These are phyloP conservation scores for Plectosphaerella cucumerina DNA, from an alignment of 2,329 filamentous ascomycete genomes.

Conservation along the genomic window DNA sequence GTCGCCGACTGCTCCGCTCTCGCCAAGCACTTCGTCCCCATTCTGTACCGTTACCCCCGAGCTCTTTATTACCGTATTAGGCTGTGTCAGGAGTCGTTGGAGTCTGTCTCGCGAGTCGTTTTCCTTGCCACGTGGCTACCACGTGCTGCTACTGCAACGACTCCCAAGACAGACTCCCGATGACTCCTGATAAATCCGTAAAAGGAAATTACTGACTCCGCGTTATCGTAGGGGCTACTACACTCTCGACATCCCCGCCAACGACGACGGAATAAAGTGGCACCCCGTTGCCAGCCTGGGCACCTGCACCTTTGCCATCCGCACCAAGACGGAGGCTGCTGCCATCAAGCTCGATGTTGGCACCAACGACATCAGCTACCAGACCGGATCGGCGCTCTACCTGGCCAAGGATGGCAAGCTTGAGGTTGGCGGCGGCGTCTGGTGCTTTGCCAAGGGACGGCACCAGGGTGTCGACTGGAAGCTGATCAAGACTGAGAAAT, in stretches of 20 bases:
- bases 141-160: too few species aligned
- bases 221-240: constrained; percentile 10
- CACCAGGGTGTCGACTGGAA: too few species aligned
- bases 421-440: constrained; percentile 6
- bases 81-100: too few species aligned
- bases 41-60: too few species aligned
- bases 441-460: constrained; percentile 3
- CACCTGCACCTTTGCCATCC: constrained; percentile 10
- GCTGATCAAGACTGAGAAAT: too few species aligned
- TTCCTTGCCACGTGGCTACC: too few species aligned
- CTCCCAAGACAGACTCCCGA: too few species aligned
- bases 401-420: constrained; percentile 7
- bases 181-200: too few species aligned
- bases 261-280: constrained; percentile 6
- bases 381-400: constrained; percentile 4
- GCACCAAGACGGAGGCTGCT: constrained; percentile 1
- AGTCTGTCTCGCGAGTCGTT: too few species aligned
- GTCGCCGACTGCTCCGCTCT: constrained; percentile 8
- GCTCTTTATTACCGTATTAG: too few species aligned
- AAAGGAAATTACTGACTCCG: too few species aligned
- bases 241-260: constrained; percentile 7
- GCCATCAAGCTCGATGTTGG: constrained; percentile 6
- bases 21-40: background rate
- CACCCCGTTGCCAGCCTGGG: constrained; percentile 6
- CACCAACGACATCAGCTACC: constrained; percentile 12